Evolutionary conservation across 768 basidiomycete genomes (phyloP).

Genomic region (Macrolepiota fuliginosa): DNA sequence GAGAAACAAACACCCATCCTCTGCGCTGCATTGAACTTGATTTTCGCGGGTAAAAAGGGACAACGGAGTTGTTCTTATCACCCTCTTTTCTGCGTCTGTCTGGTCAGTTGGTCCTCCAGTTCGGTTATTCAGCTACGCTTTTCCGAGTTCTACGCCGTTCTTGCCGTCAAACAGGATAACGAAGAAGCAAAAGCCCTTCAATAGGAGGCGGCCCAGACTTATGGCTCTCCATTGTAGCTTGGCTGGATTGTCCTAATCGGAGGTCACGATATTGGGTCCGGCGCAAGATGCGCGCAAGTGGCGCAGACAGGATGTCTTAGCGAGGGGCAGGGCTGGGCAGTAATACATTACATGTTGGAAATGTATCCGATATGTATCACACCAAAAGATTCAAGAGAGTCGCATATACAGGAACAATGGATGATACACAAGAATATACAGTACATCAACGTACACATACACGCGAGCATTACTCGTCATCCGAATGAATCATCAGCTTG

Average conservation of each 20-base stretch:
- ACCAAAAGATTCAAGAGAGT: not conserved
- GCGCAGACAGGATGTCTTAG: not conserved
- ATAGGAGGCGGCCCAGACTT: not conserved
- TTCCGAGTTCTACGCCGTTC: not conserved
- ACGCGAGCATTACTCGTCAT: slow-evolving; percentile 6
- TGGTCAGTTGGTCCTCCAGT: not conserved
- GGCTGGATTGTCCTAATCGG: slow-evolving; percentile 3
- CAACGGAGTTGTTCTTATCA: slow-evolving; percentile 11
- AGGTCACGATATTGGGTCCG: not conserved
- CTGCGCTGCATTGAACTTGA: not conserved
- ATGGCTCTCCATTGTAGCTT: slow-evolving; percentile 5
- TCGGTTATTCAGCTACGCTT: not conserved
- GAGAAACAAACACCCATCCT: not conserved
- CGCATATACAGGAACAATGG: not conserved
- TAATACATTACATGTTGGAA: not conserved
- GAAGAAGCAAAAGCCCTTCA: slow-evolving; percentile 4
- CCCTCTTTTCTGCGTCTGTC: slow-evolving; percentile 3
- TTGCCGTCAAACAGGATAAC: slow-evolving; percentile 4
- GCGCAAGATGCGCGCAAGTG: not conserved
- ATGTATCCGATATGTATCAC: not conserved
- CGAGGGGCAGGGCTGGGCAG: not conserved
- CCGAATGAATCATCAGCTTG: slow-evolving; percentile 4
- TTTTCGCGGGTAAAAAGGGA: slow-evolving; percentile 2
- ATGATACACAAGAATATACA: not conserved
- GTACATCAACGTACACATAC: not conserved